phyloP scores from a whole-genome alignment of 176 grass and related monocot genomes.

The Oryza australiensis region DNA sequence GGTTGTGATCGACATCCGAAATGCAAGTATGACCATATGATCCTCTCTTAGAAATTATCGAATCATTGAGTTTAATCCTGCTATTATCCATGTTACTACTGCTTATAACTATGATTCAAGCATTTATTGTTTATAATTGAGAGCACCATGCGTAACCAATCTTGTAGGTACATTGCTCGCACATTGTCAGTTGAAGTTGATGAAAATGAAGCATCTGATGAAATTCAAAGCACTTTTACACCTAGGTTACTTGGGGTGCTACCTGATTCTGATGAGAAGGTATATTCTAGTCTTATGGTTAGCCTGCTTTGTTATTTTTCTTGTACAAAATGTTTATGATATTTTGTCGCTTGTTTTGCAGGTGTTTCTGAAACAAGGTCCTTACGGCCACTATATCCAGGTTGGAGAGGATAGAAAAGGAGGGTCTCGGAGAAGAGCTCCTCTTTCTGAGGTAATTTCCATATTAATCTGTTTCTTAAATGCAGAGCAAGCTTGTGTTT shows the following conservation, averaged over 20 bases:
- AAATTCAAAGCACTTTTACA: slow-evolving; percentile 43
- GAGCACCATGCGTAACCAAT: slow-evolving; percentile 3
- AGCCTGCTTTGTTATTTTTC: slow-evolving; percentile 22
- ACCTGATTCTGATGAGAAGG: slow-evolving; percentile 73
- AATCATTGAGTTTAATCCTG: slow-evolving; percentile 27
- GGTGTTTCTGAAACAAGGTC: slow-evolving; percentile 88
- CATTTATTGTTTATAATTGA: slow-evolving; percentile 26
- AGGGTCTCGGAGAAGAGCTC: slow-evolving; percentile 61
- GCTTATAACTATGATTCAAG: slow-evolving; percentile 20
- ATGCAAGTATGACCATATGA: slow-evolving; percentile 76
- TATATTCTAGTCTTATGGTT: slow-evolving; percentile 31
- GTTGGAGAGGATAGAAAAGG: slow-evolving; percentile 84
- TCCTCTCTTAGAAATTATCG: slow-evolving; percentile 19
- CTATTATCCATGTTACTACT: slow-evolving; percentile 19
- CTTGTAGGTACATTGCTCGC: slow-evolving; percentile 72
- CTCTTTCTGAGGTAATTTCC: slow-evolving; percentile 64
- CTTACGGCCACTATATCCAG: slow-evolving; percentile 86
- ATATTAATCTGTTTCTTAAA: background rate
- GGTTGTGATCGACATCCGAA: slow-evolving; percentile 86
- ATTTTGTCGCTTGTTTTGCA: slow-evolving; percentile 30
- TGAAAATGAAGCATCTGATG: slow-evolving; percentile 45
- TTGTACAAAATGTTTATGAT: background rate
- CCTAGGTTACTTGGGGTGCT: slow-evolving; percentile 64
- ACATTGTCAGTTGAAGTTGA: slow-evolving; percentile 68
- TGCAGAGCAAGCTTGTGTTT: background rate